Evolutionary conservation across 352 stramenopile genomes (phyloP).

Genomic region (Phytophthora idaei): DNA sequence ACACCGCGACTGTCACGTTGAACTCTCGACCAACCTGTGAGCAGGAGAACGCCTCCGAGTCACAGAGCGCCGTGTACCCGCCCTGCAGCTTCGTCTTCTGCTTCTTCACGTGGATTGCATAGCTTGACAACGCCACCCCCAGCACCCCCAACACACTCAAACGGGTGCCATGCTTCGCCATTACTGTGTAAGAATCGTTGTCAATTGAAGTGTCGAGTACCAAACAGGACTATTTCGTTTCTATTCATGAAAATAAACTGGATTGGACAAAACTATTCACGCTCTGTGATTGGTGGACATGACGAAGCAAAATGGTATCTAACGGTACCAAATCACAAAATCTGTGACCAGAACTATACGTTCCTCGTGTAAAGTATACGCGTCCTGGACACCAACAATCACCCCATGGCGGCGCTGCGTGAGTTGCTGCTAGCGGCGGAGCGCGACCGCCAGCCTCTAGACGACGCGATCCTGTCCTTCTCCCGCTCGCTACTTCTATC

Average conservation of each 20-base stretch:
- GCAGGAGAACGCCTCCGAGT: slow-evolving; percentile 59
- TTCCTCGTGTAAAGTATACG: slow-evolving; percentile 2
- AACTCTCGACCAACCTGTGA: slow-evolving; percentile 39
- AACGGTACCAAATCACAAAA: slow-evolving; percentile 2
- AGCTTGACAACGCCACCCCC: slow-evolving; percentile 37
- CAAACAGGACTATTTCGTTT: background rate
- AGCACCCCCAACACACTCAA: slow-evolving; percentile 32
- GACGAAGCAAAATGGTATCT: too few relatives aligned
- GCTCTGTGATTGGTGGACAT: too few relatives aligned
- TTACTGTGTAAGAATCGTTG: background rate
- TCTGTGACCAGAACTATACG: background rate
- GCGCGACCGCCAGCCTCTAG: slow-evolving; percentile 63
- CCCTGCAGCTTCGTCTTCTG: slow-evolving; percentile 44
- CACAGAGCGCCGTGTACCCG: slow-evolving; percentile 60
- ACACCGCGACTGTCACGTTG: background rate
- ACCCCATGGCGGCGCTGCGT: slow-evolving; percentile 42
- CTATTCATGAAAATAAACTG: background rate
- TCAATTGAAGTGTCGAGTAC: background rate
- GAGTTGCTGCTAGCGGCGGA: slow-evolving; percentile 73
- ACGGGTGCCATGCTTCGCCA: slow-evolving; percentile 1
- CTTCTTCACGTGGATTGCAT: slow-evolving; percentile 56
- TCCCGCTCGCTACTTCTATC: slow-evolving; percentile 25
- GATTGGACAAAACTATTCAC: too few relatives aligned
- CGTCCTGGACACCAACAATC: slow-evolving; percentile 15
- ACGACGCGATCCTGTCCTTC: slow-evolving; percentile 55